These are phyloP conservation scores for Syncephalastrum monosporum DNA, from an alignment of 371 early-diverging fungal genomes.

Conservation along the genomic window DNA sequence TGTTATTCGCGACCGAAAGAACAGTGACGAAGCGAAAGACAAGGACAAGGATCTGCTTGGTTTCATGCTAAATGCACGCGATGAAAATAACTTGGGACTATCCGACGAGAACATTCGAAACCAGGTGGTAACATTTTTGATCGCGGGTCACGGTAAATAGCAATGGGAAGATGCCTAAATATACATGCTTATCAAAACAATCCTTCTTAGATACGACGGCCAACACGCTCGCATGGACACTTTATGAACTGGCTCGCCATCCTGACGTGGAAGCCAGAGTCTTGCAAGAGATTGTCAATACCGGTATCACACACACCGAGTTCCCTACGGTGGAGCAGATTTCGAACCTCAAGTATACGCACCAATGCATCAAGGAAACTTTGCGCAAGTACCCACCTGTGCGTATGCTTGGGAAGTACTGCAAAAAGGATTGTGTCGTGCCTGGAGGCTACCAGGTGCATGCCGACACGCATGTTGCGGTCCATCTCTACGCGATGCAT, in stretches of 20 bases:
- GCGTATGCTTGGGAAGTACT: conserved; percentile 40
- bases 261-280: conserved; percentile 46
- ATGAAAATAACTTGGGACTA: conserved; percentile 36
- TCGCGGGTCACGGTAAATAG: conserved; percentile 51
- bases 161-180: conserved; percentile 4
- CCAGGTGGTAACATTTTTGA: conserved; percentile 59
- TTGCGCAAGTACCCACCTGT: conserved; percentile 56
- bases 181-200: not conserved
- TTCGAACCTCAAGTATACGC: conserved; percentile 39
- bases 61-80: conserved; percentile 57
- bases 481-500: conserved; percentile 44
- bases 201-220: conserved; percentile 24
- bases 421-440: conserved; percentile 50
- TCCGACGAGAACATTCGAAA: conserved; percentile 57
- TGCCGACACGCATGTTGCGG: conserved; percentile 12
- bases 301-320: conserved; percentile 35
- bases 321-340: conserved; percentile 48
- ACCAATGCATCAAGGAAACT: conserved; percentile 52
- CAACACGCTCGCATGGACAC: conserved; percentile 52
- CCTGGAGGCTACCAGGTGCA: conserved; percentile 45
- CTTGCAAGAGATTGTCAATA: conserved; percentile 53
- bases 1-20: conserved; percentile 37
- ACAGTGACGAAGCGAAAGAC: conserved; percentile 33
- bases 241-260: conserved; percentile 40
- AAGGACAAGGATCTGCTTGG: conserved; percentile 52